A percentile compares a stretch with the other conserved stretches of the same genome.
These are phyloP conservation scores for Thalassiosira ordinaria DNA, from an alignment of 352 stramenopile genomes.

Conservation along the genomic window DNA sequence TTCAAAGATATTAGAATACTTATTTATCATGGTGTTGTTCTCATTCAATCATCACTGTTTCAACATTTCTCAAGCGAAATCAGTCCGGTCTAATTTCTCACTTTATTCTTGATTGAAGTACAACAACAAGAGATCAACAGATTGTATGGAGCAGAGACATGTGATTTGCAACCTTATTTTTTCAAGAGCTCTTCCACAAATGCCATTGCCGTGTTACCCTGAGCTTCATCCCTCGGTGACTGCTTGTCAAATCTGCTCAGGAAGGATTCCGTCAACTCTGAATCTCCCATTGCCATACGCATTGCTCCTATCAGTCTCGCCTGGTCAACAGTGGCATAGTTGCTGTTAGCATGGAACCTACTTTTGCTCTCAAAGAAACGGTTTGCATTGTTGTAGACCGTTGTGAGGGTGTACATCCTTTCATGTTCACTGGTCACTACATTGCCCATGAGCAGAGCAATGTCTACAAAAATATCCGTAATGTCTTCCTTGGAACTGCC, in stretches of 20 bases:
- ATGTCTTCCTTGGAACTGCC: slow-evolving; percentile 35
- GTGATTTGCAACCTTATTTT: no score
- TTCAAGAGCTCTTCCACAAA: no score
- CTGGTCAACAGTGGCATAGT: slow-evolving; percentile 50
- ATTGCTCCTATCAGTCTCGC: slow-evolving; percentile 54
- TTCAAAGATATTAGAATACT: no score
- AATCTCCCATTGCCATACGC: slow-evolving; percentile 42
- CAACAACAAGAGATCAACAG: no score
- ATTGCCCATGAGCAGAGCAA: slow-evolving; percentile 21
- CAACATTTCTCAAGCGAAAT: no score
- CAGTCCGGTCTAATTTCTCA: no score
- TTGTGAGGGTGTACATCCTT: slow-evolving; percentile 49
- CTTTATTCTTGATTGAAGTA: no score
- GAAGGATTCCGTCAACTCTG: slow-evolving; percentile 48
- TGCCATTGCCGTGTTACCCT: no score
- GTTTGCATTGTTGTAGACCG: slow-evolving; percentile 49
- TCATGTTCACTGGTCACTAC: slow-evolving; percentile 32
- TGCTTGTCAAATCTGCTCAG: slow-evolving; percentile 43
- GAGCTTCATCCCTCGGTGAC: no score
- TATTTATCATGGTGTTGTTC: no score
- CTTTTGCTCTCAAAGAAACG: slow-evolving; percentile 50
- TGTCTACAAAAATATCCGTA: slow-evolving; percentile 54
- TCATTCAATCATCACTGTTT: no score
- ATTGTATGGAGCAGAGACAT: no score
- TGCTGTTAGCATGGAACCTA: slow-evolving; percentile 9